These are phyloP conservation scores for Lonicera japonica DNA, from an alignment of 129 eudicot genomes.

Conservation along the genomic window DNA sequence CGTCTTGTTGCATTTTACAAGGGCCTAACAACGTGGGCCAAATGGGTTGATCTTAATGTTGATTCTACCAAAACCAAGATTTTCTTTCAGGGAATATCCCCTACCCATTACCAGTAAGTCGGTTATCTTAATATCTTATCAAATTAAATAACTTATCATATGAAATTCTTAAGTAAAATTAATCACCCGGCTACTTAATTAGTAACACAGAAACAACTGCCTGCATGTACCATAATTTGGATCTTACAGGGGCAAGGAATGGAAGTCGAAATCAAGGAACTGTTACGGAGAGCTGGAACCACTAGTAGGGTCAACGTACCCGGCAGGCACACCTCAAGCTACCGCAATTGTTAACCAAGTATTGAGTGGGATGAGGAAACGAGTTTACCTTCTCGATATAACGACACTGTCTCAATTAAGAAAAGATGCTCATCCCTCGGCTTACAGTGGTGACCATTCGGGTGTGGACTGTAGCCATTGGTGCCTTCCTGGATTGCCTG, in stretches of 20 bases:
- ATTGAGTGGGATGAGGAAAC: constrained; percentile 22
- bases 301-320: constrained; percentile 46
- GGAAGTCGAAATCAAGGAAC: constrained; percentile 27
- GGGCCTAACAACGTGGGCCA: constrained; percentile 77
- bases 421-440: constrained; percentile 57
- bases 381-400: constrained; percentile 45
- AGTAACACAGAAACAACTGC: no score
- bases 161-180: not conserved
- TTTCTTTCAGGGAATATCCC: constrained; percentile 78
- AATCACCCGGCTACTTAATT: no score
- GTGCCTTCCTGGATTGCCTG: constrained; percentile 70
- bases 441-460: constrained; percentile 35
- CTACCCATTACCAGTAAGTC: constrained; percentile 62
- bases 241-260: constrained; percentile 38
- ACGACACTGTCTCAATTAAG: constrained; percentile 51
- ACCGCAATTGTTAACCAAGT: constrained; percentile 26
- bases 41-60: constrained; percentile 69
- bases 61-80: constrained; percentile 64
- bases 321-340: constrained; percentile 44
- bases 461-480: constrained; percentile 62
- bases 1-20: constrained; percentile 61
- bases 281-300: constrained; percentile 41
- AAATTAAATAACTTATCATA: no score
- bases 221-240: no score
- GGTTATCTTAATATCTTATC: not conserved